Evolutionary conservation across 2,329 filamentous ascomycete genomes (phyloP).

Genomic region (Penicillium hordei): DNA sequence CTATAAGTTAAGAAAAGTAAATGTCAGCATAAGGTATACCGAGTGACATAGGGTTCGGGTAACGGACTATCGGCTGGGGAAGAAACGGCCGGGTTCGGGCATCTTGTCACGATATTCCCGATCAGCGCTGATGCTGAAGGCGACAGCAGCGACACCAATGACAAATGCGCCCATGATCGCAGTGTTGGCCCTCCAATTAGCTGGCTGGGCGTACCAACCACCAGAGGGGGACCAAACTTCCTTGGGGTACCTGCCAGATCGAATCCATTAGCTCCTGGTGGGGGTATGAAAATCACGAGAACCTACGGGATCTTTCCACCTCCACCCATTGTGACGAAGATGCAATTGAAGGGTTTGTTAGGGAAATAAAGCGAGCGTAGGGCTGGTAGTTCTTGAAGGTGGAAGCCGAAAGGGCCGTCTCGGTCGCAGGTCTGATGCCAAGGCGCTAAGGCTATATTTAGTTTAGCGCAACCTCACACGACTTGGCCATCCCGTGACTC

Average conservation of each 20-base stretch:
- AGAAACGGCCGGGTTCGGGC: slow-evolving; percentile 75
- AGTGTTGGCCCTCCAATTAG: slow-evolving; percentile 95
- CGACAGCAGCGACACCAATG: slow-evolving; percentile 65
- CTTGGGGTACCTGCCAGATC: slow-evolving; percentile 75
- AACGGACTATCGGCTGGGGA: slow-evolving; percentile 78
- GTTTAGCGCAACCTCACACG: slow-evolving; percentile 38
- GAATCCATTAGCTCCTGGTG: slow-evolving; percentile 24
- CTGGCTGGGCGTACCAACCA: slow-evolving; percentile 94
- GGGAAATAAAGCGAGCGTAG: slow-evolving; percentile 23
- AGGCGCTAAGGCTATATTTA: slow-evolving; percentile 24
- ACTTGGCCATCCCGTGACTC: slow-evolving; percentile 40
- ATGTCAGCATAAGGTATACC: slow-evolving; percentile 17
- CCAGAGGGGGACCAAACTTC: slow-evolving; percentile 98
- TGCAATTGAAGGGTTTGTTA: slow-evolving; percentile 26
- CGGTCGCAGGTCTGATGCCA: slow-evolving; percentile 31
- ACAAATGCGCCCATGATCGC: slow-evolving; percentile 69
- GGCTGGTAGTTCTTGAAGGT: slow-evolving; percentile 26
- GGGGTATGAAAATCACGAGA: slow-evolving; percentile 40
- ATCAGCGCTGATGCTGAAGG: slow-evolving; percentile 72
- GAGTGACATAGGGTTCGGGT: slow-evolving; percentile 7
- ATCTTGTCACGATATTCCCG: slow-evolving; percentile 71
- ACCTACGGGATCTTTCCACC: slow-evolving; percentile 73
- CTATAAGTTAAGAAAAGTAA: slow-evolving; percentile 39
- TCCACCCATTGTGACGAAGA: slow-evolving; percentile 60
- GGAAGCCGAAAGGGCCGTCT: slow-evolving; percentile 34